A percentile compares a stretch with the other conserved stretches of the same genome.
phyloP scores from a whole-genome alignment of 495 filamentous ascomycete species.

The Xylaria castorea region DNA sequence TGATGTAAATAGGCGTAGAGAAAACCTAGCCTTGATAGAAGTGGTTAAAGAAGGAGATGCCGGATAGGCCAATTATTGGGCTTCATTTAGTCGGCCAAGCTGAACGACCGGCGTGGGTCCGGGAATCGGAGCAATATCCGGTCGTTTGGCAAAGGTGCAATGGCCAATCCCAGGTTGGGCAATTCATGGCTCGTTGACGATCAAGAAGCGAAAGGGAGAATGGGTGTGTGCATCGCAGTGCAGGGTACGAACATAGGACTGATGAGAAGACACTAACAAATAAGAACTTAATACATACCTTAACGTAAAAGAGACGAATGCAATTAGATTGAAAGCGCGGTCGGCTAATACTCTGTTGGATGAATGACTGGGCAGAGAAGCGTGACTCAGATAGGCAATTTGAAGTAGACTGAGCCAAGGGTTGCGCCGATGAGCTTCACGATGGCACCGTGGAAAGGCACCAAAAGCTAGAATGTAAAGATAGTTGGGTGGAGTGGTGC shows the following conservation, averaged over 20 bases:
- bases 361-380: neutral
- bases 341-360: neutral
- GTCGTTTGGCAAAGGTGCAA: constrained; percentile 11
- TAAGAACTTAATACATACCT: constrained; percentile 13
- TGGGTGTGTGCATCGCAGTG: neutral
- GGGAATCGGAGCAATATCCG: constrained; percentile 18
- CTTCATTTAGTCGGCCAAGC: constrained; percentile 9
- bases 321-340: neutral
- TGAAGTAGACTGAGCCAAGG: neutral
- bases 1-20: neutral
- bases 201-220: neutral
- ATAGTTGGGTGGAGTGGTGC: constrained; percentile 12
- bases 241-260: neutral
- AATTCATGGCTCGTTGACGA: neutral
- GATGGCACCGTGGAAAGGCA: constrained; percentile 21
- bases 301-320: neutral
- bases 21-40: neutral
- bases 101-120: constrained; percentile 20
- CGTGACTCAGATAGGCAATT: neutral
- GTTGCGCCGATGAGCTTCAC: constrained; percentile 27
- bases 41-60: neutral
- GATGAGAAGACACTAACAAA: neutral
- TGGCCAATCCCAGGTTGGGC: neutral
- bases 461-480: neutral
- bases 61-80: constrained; percentile 16